phyloP scores from a whole-genome alignment of 2,329 filamentous ascomycete species.

The Madurella mycetomatis region DNA sequence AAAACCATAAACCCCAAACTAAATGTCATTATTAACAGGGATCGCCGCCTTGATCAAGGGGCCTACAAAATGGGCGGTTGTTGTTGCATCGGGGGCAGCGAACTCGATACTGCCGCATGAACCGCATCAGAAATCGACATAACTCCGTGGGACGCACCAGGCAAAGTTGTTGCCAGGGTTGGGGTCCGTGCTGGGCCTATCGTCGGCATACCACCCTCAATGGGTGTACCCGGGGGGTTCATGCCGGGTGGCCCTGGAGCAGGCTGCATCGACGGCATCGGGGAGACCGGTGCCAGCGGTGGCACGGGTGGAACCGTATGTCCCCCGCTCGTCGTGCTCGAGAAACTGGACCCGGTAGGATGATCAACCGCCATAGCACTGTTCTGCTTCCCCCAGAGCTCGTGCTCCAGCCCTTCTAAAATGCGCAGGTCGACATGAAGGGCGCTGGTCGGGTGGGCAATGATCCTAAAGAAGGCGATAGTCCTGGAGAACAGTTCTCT shows the following conservation, averaged over 20 bases:
- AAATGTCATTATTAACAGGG: not conserved
- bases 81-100: constrained; percentile 13
- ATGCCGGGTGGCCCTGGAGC: constrained; percentile 1
- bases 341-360: constrained; percentile 22
- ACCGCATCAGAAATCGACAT: not conserved
- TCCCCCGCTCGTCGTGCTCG: constrained; percentile 18
- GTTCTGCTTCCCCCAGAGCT: constrained; percentile 31
- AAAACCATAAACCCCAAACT: not conserved
- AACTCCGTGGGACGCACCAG: not conserved
- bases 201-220: constrained; percentile 5
- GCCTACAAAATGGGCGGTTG: constrained; percentile 1
- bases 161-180: not conserved
- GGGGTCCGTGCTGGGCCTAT: constrained; percentile 6
- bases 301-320: not conserved
- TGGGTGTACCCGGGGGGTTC: constrained; percentile 11
- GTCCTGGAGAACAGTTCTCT: constrained; percentile 64
- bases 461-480: constrained; percentile 67
- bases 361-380: constrained; percentile 12
- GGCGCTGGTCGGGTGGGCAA: constrained; percentile 69
- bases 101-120: not conserved
- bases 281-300: not conserved
- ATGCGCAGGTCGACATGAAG: constrained; percentile 71
- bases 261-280: constrained; percentile 9
- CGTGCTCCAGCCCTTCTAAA: constrained; percentile 52
- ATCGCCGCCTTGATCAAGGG: not conserved